Percentiles rank a stretch among this genome's conserved stretches.
These are phyloP conservation scores for Clathrospora elynae DNA, from an alignment of 2,329 filamentous ascomycete species.

Conservation along the genomic window DNA sequence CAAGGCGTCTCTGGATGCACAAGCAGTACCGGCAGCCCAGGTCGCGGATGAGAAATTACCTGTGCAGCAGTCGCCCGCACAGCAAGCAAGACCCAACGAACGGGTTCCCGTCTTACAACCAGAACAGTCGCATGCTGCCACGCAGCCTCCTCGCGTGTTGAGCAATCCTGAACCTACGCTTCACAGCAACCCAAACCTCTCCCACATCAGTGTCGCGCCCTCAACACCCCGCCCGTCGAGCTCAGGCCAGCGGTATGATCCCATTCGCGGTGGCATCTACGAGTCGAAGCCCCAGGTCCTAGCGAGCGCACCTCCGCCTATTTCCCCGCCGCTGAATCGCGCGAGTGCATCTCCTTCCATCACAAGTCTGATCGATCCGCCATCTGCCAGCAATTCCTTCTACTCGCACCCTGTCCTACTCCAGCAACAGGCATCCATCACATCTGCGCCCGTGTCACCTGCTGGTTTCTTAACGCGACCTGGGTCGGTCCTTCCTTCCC, in stretches of 20 bases:
- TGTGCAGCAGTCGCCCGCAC: slow-evolving; percentile 32
- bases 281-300: slow-evolving; percentile 49
- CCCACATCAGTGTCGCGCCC: slow-evolving; percentile 52
- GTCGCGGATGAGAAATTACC: slow-evolving; percentile 34
- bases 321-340: slow-evolving; percentile 63
- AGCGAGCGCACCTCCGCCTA: slow-evolving; percentile 54
- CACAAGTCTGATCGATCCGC: slow-evolving; percentile 82
- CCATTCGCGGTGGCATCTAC: slow-evolving; percentile 70
- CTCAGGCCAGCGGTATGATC: slow-evolving; percentile 85
- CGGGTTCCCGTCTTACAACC: slow-evolving; percentile 30
- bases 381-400: slow-evolving; percentile 49
- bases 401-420: slow-evolving; percentile 40
- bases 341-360: slow-evolving; percentile 93
- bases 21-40: slow-evolving; percentile 34
- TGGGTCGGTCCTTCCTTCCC: slow-evolving; percentile 34
- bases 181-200: slow-evolving; percentile 45
- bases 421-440: slow-evolving; percentile 45
- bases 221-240: slow-evolving; percentile 61
- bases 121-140: slow-evolving; percentile 34
- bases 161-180: slow-evolving; percentile 48
- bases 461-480: slow-evolving; percentile 39
- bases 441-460: slow-evolving; percentile 49
- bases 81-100: slow-evolving; percentile 39
- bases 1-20: slow-evolving; percentile 46
- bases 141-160: slow-evolving; percentile 42